These are phyloP conservation scores for Starmerella sp. DNA, from an alignment of 805 yeast genomes.

Conservation along the genomic window DNA sequence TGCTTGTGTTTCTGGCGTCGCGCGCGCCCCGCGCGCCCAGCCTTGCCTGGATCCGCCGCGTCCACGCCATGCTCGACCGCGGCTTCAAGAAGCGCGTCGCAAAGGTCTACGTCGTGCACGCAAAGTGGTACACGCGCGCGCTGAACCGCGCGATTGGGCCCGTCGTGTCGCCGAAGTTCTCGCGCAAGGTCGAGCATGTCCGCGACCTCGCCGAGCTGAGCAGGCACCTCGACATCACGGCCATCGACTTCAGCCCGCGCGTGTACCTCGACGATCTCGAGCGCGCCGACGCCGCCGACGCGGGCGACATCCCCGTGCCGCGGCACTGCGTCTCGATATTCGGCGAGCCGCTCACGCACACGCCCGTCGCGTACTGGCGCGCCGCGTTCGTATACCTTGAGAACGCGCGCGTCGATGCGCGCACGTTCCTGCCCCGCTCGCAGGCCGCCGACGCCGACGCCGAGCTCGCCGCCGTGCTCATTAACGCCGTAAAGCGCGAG, in stretches of 20 bases:
- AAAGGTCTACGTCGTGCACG: slow-evolving; percentile 73
- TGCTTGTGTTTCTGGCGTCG: slow-evolving; percentile 66
- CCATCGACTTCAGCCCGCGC: slow-evolving; percentile 60
- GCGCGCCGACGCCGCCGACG: slow-evolving; percentile 9
- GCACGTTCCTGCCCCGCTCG: slow-evolving; percentile 5
- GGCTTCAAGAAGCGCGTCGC: slow-evolving; percentile 42
- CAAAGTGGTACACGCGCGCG: slow-evolving; percentile 77
- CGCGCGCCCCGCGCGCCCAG: slow-evolving; percentile 50
- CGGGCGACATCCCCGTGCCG: slow-evolving; percentile 41
- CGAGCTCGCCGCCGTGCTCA: slow-evolving; percentile 18
- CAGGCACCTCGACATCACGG: slow-evolving; percentile 58
- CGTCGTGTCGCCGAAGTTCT: slow-evolving; percentile 43
- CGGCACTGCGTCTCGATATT: slow-evolving; percentile 29
- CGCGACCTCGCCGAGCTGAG: slow-evolving; percentile 44
- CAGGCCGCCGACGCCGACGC: background rate
- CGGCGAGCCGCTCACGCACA: slow-evolving; percentile 23
- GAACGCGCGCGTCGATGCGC: background rate
- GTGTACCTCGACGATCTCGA: slow-evolving; percentile 60
- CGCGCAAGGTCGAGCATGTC: slow-evolving; percentile 37
- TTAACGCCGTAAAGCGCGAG: slow-evolving; percentile 34
- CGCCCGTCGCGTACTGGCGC: slow-evolving; percentile 24
- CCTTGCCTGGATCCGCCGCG: slow-evolving; percentile 64
- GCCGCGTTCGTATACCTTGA: slow-evolving; percentile 21
- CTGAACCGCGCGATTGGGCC: slow-evolving; percentile 42
- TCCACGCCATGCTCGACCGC: slow-evolving; percentile 48